phyloP scores from a whole-genome alignment of 352 stramenopile species.

The Phytophthora nicotianae region DNA sequence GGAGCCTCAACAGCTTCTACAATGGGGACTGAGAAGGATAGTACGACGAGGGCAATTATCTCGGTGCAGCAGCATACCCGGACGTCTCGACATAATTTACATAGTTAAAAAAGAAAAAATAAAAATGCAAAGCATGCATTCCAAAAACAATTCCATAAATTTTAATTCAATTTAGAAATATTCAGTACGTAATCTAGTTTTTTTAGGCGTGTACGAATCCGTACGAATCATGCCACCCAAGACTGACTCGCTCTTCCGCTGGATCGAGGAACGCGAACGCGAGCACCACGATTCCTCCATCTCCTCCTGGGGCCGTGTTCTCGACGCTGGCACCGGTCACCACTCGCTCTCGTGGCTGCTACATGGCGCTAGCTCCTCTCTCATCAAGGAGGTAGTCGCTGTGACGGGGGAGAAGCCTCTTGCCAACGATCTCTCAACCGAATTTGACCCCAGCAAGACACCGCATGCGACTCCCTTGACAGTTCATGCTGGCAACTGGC shows the following conservation, averaged over 20 bases:
- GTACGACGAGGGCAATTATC: neutral
- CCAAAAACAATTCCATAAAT: too few relatives aligned
- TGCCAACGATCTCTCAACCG: conserved; percentile 43
- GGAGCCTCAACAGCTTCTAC: neutral
- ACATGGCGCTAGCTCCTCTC: conserved; percentile 23
- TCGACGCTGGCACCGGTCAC: conserved; percentile 90
- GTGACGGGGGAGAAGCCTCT: conserved; percentile 76
- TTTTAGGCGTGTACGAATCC: too few relatives aligned
- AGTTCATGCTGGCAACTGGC: conserved; percentile 77
- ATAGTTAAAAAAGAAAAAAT: too few relatives aligned
- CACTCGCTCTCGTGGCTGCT: conserved; percentile 91
- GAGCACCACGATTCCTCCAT: conserved; percentile 17
- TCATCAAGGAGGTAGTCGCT: conserved; percentile 55
- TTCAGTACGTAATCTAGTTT: too few relatives aligned
- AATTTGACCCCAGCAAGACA: conserved; percentile 42
- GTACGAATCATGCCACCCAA: conserved; percentile 17
- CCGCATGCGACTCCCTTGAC: conserved; percentile 39
- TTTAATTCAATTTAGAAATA: too few relatives aligned
- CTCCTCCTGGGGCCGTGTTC: conserved; percentile 64
- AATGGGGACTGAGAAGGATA: neutral
- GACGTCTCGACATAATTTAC: neutral
- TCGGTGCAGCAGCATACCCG: neutral
- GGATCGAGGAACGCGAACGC: conserved; percentile 69
- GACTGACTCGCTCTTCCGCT: conserved; percentile 72
- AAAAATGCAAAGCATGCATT: too few relatives aligned